Conservation (phyloP, 176 grass and related monocot species). For the Guadua angustifolia region DNA sequence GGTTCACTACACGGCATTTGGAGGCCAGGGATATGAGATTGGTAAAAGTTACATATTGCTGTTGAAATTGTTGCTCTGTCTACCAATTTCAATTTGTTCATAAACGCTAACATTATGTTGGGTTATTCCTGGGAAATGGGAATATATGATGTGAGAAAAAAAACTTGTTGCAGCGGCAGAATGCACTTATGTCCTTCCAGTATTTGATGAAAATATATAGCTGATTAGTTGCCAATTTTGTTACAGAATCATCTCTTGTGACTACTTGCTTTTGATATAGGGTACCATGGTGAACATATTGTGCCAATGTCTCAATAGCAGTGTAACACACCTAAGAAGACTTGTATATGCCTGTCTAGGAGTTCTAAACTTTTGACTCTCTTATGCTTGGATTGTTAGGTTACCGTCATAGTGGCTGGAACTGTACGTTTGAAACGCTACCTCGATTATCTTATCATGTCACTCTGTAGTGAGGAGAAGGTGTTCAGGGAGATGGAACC, state of each 20-base stretch:
- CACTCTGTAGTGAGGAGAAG: conserved; percentile 75
- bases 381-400: conserved; percentile 54
- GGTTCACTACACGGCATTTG: conserved; percentile 69
- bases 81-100: conserved; percentile 27
- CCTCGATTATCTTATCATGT: conserved; percentile 94
- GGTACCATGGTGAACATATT: conserved; percentile 23
- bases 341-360: conserved; percentile 6
- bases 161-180: background rate
- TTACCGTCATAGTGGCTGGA: conserved; percentile 83
- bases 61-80: conserved; percentile 22
- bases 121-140: conserved; percentile 21
- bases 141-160: conserved; percentile 32
- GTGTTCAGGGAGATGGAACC: conserved; percentile 90
- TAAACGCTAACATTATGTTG: background rate
- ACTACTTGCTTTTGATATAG: background rate
- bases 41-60: conserved; percentile 54
- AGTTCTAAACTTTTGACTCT: conserved; percentile 32
- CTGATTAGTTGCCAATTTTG: conserved; percentile 7
- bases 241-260: conserved; percentile 11
- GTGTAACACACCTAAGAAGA: conserved; percentile 4
- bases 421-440: conserved; percentile 86
- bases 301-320: background rate
- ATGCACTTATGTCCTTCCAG: background rate
- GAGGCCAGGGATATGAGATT: conserved; percentile 88
- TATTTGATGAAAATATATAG: conserved; percentile 42